Evolutionary conservation across 2,329 filamentous ascomycete genomes (phyloP).

Genomic region (Lasiodiplodia citricola): DNA sequence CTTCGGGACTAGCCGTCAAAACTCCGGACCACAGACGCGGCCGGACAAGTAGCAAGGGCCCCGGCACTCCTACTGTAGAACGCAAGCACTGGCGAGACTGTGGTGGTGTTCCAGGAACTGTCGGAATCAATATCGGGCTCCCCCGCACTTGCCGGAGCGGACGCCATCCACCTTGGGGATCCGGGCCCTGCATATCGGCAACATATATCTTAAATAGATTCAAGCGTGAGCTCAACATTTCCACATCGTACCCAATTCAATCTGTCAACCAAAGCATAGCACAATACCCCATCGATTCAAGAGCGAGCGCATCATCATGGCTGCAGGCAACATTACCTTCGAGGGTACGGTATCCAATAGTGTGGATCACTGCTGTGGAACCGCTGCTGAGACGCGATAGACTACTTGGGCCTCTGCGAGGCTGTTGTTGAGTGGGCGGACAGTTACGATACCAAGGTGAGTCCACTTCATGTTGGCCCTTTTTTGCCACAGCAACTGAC

Average conservation of each 20-base stretch:
- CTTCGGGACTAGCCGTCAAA: neutral
- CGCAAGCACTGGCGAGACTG: neutral
- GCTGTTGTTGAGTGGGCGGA: conserved; percentile 60
- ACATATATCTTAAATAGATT: conserved; percentile 7
- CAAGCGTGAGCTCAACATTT: neutral
- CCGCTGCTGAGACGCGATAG: conserved; percentile 6
- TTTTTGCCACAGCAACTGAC: neutral
- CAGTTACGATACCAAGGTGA: conserved; percentile 66
- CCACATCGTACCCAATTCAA: neutral
- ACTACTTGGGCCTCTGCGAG: conserved; percentile 26
- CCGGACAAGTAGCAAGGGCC: neutral
- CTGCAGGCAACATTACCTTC: conserved; percentile 30
- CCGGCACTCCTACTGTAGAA: neutral
- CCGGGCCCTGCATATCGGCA: conserved; percentile 17
- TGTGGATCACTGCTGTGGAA: conserved; percentile 1
- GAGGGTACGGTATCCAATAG: conserved; percentile 28
- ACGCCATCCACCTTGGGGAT: conserved; percentile 22
- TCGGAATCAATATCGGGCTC: conserved; percentile 15
- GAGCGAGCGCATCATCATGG: conserved; percentile 20
- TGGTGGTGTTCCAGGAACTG: conserved; percentile 8
- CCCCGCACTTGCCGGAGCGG: conserved; percentile 24
- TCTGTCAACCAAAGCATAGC: neutral
- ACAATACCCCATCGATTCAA: neutral
- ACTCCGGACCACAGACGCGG: neutral
- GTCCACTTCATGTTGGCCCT: neutral